Evolutionary conservation across 2,329 filamentous ascomycete species (phyloP).

Genomic region (Aureobasidium sp.): DNA sequence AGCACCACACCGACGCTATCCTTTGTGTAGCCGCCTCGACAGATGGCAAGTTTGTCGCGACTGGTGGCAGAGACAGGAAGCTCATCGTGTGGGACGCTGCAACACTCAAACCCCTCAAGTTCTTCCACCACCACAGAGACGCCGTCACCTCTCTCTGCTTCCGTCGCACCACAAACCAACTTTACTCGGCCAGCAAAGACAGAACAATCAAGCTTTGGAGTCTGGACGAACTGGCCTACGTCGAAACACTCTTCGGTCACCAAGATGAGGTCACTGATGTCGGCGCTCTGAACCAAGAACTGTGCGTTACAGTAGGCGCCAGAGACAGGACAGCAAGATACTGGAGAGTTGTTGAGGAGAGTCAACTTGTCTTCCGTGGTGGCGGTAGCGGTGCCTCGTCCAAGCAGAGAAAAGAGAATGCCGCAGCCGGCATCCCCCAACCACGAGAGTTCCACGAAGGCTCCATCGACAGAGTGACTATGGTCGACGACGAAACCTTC

Average conservation of each 20-base stretch:
- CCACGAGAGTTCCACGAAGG: constrained; percentile 56
- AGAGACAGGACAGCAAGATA: constrained; percentile 83
- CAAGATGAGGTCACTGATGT: constrained; percentile 84
- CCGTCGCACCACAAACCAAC: constrained; percentile 62
- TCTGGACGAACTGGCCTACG: constrained; percentile 81
- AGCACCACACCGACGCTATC: constrained; percentile 70
- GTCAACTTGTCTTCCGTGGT: constrained; percentile 88
- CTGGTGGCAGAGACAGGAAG: constrained; percentile 74
- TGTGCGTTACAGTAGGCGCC: constrained; percentile 82
- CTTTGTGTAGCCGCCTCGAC: constrained; percentile 77
- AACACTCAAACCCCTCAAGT: constrained; percentile 66
- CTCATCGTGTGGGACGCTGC: constrained; percentile 83
- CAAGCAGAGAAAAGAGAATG: constrained; percentile 39
- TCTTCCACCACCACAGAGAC: constrained; percentile 88
- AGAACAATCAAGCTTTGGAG: constrained; percentile 95
- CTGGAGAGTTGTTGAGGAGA: constrained; percentile 96
- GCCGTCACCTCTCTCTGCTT: constrained; percentile 79
- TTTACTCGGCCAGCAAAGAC: constrained; percentile 86
- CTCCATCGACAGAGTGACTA: constrained; percentile 83
- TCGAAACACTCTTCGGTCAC: constrained; percentile 93
- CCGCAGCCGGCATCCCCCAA: constrained; percentile 26
- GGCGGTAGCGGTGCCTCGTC: constrained; percentile 44
- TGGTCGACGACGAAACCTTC: constrained; percentile 81
- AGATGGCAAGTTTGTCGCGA: constrained; percentile 84
- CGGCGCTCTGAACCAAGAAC: constrained; percentile 72